Conservation (phyloP, 768 basidiomycete species). For the Serendipita sp. region DNA sequence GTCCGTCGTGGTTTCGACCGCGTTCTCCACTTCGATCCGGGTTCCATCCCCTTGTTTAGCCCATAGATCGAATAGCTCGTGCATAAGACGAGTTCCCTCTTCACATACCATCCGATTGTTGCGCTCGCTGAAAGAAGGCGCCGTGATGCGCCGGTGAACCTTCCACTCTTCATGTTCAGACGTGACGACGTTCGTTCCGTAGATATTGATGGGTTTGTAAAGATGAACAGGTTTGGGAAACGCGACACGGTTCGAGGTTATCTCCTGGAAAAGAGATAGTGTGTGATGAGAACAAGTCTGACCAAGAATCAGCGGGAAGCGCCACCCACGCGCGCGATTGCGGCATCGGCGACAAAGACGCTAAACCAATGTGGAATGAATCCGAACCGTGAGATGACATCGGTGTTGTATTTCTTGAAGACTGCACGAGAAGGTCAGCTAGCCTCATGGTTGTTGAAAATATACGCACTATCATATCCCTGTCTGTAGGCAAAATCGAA, state of each 20-base stretch:
- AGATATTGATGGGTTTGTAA: background rate
- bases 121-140: background rate
- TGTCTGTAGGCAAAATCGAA: too few relatives aligned
- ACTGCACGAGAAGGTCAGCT: too few relatives aligned
- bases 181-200: background rate
- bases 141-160: background rate
- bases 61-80: background rate
- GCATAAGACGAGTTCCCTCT: background rate
- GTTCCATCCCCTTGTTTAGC: background rate
- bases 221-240: background rate
- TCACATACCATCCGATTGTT: slow-evolving; percentile 1
- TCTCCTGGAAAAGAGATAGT: background rate
- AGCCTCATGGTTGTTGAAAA: too few relatives aligned
- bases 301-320: too few relatives aligned
- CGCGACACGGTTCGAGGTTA: background rate
- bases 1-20: background rate
- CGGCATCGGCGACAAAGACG: too few relatives aligned
- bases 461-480: too few relatives aligned
- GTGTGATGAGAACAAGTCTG: too few relatives aligned
- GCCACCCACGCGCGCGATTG: too few relatives aligned
- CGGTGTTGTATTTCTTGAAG: too few relatives aligned
- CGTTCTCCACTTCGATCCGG: background rate
- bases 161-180: slow-evolving; percentile 3
- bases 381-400: too few relatives aligned
- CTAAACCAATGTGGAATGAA: too few relatives aligned